phyloP scores from a whole-genome alignment of 768 basidiomycete genomes.

The Macrocybe gigantea region DNA sequence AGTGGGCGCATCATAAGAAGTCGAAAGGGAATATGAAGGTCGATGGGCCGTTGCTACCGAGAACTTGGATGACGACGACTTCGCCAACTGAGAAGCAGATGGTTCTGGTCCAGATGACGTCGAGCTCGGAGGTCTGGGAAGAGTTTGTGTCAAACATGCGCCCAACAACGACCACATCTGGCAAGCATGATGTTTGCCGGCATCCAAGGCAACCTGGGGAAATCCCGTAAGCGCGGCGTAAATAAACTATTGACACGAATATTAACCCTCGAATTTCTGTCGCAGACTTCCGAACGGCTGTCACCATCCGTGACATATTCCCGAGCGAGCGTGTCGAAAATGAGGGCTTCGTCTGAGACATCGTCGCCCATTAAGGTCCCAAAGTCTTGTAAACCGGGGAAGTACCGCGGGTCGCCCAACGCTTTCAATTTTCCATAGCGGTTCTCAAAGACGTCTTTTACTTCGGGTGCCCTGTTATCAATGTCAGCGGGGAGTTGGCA shows the following conservation, averaged over 20 bases:
- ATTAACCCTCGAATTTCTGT: no score
- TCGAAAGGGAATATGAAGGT: conserved; percentile 17
- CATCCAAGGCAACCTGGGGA: conserved; percentile 51
- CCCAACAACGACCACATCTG: conserved; percentile 66
- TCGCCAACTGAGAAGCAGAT: no score
- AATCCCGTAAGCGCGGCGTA: background rate
- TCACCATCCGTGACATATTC: conserved; percentile 51
- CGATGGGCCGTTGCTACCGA: conserved; percentile 27
- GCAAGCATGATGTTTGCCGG: conserved; percentile 47
- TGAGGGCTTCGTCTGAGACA: conserved; percentile 34
- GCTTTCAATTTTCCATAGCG: conserved; percentile 31
- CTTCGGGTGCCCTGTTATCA: background rate
- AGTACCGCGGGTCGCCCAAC: conserved; percentile 50
- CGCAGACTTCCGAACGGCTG: conserved; percentile 44
- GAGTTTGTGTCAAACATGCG: conserved; percentile 44
- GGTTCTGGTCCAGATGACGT: no score
- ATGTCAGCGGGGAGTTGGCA: background rate
- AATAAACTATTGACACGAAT: no score
- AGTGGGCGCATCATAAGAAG: conserved; percentile 1
- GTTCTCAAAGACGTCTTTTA: background rate
- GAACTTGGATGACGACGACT: conserved; percentile 23
- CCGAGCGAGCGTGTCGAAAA: conserved; percentile 57
- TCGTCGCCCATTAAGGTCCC: conserved; percentile 42
- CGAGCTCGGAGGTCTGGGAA: conserved; percentile 18
- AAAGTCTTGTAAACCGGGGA: conserved; percentile 49